Percentiles rank a stretch among this genome's conserved stretches.
Conservation (phyloP, 352 stramenopile species). For the Pythium vanterpoolii region DNA sequence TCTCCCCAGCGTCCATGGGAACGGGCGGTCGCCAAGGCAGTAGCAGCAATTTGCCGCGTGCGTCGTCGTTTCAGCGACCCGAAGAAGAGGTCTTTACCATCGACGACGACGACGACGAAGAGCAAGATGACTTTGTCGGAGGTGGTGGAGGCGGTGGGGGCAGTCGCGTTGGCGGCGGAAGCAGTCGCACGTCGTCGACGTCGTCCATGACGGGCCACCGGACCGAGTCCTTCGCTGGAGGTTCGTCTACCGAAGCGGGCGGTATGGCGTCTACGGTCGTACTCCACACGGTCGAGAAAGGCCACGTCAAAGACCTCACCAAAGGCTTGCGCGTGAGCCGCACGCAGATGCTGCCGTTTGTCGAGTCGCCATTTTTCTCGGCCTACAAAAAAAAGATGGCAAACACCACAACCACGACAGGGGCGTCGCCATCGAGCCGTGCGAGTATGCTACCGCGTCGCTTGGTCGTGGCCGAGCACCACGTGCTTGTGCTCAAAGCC, state of each 20-base stretch:
- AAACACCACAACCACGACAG: no score
- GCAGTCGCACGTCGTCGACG: constrained; percentile 39
- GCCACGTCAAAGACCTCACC: constrained; percentile 37
- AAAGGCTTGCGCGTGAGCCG: constrained; percentile 75
- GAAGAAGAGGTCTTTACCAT: constrained; percentile 85
- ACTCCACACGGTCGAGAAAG: constrained; percentile 56
- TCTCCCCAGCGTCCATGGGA: constrained; percentile 20
- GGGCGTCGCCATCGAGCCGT: constrained; percentile 1
- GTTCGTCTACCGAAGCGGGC: constrained; percentile 13
- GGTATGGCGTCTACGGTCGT: constrained; percentile 22
- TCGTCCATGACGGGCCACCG: constrained; percentile 31
- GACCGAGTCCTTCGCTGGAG: constrained; percentile 44
- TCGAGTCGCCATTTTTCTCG: constrained; percentile 75
- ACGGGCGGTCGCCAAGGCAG: background rate
- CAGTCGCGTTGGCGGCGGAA: constrained; percentile 6
- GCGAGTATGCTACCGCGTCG: constrained; percentile 53
- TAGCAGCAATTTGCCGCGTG: constrained; percentile 15
- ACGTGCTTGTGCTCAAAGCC: constrained; percentile 76
- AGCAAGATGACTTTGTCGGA: constrained; percentile 53
- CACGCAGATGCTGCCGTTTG: constrained; percentile 63
- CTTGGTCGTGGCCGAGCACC: constrained; percentile 66
- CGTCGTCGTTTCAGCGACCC: constrained; percentile 45
- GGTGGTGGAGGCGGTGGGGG: constrained; percentile 16
- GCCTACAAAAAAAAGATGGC: constrained; percentile 83
- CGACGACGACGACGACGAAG: constrained; percentile 75